Evolutionary conservation across 768 basidiomycete species (phyloP).

Genomic region (Xerocomellus intermedius): DNA sequence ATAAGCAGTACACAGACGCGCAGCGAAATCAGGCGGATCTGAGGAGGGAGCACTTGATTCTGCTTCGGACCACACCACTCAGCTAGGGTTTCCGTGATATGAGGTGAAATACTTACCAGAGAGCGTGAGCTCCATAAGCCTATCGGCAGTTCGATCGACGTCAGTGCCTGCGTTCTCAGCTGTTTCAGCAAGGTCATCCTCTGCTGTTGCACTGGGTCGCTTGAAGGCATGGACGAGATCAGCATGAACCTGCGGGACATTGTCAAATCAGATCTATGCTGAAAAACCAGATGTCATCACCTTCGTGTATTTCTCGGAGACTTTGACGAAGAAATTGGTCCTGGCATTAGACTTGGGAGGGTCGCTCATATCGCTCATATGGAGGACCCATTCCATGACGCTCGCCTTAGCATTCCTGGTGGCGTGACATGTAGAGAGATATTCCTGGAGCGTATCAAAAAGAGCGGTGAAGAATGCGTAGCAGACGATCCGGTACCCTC

Average conservation of each 20-base stretch:
- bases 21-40: neutral
- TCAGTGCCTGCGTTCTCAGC: neutral
- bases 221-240: neutral
- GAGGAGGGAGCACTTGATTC: no score
- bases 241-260: neutral
- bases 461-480: constrained; percentile 15
- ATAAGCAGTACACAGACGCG: neutral
- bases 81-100: no score
- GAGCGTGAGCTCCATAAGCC: neutral
- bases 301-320: neutral
- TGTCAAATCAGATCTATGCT: neutral
- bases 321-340: neutral
- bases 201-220: neutral
- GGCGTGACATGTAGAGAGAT: neutral
- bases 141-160: neutral
- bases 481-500: constrained; percentile 2
- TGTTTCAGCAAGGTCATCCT: neutral
- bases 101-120: no score
- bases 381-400: neutral
- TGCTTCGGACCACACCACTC: no score
- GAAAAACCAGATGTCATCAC: neutral
- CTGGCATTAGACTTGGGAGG: neutral
- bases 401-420: neutral
- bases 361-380: constrained; percentile 6
- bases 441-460: constrained; percentile 1